Percentiles rank a stretch among this genome's conserved stretches.
Evolutionary conservation across 2,329 filamentous ascomycete genomes (phyloP).

Genomic region (Chrysoporthe deuterocubensis): DNA sequence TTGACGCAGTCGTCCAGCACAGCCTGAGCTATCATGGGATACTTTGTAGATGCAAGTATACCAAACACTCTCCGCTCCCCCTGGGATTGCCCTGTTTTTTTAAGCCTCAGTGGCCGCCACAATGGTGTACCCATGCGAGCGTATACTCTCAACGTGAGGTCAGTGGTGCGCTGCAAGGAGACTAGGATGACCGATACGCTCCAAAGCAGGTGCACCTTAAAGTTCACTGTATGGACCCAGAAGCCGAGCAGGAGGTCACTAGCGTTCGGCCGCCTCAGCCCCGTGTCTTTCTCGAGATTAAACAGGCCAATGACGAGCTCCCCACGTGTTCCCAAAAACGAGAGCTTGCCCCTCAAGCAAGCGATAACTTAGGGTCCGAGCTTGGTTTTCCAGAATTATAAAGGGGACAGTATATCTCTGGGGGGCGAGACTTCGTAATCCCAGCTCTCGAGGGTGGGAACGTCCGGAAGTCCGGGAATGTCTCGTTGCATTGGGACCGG

Average conservation of each 20-base stretch:
- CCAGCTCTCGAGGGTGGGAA: neutral
- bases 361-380: neutral
- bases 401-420: neutral
- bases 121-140: neutral
- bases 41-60: no score
- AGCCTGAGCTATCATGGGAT: neutral
- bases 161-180: accelerated
- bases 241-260: neutral
- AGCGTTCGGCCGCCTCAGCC: neutral
- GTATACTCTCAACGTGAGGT: neutral
- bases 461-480: neutral
- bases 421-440: neutral
- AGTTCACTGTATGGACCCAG: neutral
- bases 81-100: neutral
- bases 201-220: neutral
- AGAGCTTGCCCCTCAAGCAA: neutral
- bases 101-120: neutral
- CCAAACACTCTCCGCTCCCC: neutral
- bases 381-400: neutral
- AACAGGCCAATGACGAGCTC: neutral
- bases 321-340: neutral
- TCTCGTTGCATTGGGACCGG: neutral
- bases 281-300: neutral
- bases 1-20: neutral
- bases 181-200: neutral